These are phyloP conservation scores for Aureobasidium sp. DNA, from an alignment of 2,329 filamentous ascomycete species.

Conservation along the genomic window DNA sequence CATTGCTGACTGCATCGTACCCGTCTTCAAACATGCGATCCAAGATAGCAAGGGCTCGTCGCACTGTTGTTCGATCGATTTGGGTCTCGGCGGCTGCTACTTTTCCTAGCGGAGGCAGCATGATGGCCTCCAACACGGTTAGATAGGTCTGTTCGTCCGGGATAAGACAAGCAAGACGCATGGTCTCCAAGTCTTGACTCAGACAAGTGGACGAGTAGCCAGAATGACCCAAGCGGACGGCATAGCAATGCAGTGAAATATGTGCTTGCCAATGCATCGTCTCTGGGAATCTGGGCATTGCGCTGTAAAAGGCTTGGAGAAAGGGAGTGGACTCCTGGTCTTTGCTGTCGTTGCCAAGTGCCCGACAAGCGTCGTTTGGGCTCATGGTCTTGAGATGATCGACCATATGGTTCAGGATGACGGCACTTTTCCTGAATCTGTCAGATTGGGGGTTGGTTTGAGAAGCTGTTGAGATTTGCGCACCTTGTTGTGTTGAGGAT, in stretches of 20 bases:
- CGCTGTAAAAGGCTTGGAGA: slow-evolving; percentile 32
- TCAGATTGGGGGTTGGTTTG: neutral
- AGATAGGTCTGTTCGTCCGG: slow-evolving; percentile 29
- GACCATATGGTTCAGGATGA: slow-evolving; percentile 9
- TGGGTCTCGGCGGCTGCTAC: slow-evolving; percentile 14
- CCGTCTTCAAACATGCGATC: slow-evolving; percentile 35
- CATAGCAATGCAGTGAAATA: slow-evolving; percentile 32
- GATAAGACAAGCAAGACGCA: slow-evolving; percentile 27
- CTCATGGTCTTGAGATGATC: slow-evolving; percentile 25
- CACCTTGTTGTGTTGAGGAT: slow-evolving; percentile 8
- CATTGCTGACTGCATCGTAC: slow-evolving; percentile 32
- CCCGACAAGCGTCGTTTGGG: slow-evolving; percentile 23
- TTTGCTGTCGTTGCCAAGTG: slow-evolving; percentile 27
- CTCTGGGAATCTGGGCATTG: slow-evolving; percentile 23
- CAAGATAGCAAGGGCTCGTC: slow-evolving; percentile 32
- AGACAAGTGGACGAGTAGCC: slow-evolving; percentile 29
- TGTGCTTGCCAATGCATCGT: slow-evolving; percentile 25
- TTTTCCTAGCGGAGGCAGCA: slow-evolving; percentile 23
- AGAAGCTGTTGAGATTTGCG: neutral
- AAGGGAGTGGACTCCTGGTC: slow-evolving; percentile 35
- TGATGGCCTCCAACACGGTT: slow-evolving; percentile 26
- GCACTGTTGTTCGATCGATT: slow-evolving; percentile 18
- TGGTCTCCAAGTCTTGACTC: slow-evolving; percentile 26
- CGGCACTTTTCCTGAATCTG: neutral
- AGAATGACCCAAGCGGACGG: slow-evolving; percentile 29